phyloP scores from a whole-genome alignment of 768 basidiomycete species.

The Pleurotus tuoliensis region DNA sequence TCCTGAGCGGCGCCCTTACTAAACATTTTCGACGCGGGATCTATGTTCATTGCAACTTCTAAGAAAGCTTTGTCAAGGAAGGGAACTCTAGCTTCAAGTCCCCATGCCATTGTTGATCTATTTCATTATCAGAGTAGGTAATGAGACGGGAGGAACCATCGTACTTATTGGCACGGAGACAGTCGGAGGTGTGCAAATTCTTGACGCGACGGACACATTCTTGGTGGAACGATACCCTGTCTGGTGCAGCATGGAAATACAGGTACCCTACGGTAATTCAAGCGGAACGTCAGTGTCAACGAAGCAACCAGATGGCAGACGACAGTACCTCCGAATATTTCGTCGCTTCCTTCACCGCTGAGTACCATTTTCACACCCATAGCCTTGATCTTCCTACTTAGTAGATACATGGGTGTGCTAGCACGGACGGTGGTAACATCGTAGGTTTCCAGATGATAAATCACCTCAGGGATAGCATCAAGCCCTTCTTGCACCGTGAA shows the following conservation, averaged over 20 bases:
- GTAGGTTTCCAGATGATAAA: constrained; percentile 97
- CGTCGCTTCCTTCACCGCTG: constrained; percentile 95
- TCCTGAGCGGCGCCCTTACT: constrained; percentile 71
- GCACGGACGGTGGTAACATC: constrained; percentile 99
- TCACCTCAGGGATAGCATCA: constrained; percentile 95
- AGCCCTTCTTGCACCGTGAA: constrained; percentile 98
- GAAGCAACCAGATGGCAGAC: not conserved
- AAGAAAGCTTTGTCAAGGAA: constrained; percentile 98
- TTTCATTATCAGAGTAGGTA: not conserved
- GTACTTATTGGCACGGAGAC: constrained; percentile 96
- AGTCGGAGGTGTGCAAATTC: constrained; percentile 96
- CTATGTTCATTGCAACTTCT: constrained; percentile 88
- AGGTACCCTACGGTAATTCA: constrained; percentile 70
- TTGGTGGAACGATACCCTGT: constrained; percentile 85
- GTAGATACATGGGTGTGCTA: constrained; percentile 97
- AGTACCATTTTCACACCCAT: constrained; percentile 99
- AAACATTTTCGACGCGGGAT: constrained; percentile 87
- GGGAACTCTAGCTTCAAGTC: constrained; percentile 95
- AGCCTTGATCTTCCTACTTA: constrained; percentile 97
- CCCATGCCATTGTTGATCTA: constrained; percentile 99
- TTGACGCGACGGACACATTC: constrained; percentile 94
- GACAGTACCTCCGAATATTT: constrained; percentile 84
- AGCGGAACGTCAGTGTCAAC: too few relatives aligned
- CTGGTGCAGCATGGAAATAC: constrained; percentile 98
- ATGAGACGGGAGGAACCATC: constrained; percentile 16